Conservation (phyloP, 1,284 basidiomycete genomes). For the Leccinum olivaceoglutinosum region DNA sequence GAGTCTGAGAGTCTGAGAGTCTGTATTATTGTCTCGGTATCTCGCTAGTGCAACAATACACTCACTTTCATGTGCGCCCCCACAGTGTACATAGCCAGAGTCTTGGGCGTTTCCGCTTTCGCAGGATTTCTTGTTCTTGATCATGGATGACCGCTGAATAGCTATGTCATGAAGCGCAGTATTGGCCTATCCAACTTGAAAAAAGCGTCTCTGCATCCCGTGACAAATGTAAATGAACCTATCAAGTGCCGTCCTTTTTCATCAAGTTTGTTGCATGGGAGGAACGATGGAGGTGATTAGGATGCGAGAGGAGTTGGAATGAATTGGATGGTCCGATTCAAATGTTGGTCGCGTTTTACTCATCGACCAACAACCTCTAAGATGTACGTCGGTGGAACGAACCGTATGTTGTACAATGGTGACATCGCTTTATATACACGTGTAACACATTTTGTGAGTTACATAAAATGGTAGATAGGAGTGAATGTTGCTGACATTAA, state of each 20-base stretch:
- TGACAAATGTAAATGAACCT: constrained; percentile 86
- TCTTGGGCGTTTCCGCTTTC: constrained; percentile 82
- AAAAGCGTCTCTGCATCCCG: constrained; percentile 69
- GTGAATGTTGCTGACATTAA: no score
- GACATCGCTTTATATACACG: no score
- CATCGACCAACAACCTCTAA: no score
- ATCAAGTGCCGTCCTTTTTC: constrained; percentile 71
- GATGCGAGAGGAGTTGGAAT: constrained; percentile 59
- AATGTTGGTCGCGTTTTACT: constrained; percentile 35
- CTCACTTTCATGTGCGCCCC: no score
- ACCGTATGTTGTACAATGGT: no score
- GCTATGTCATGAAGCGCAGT: constrained; percentile 53
- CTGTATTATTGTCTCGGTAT: no score
- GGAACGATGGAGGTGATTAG: constrained; percentile 61
- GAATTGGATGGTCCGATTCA: constrained; percentile 53
- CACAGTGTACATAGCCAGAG: constrained; percentile 33
- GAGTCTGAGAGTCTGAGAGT: no score
- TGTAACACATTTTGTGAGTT: no score
- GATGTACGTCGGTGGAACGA: no score
- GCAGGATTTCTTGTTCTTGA: constrained; percentile 75
- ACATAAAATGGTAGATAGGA: no score
- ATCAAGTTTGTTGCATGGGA: constrained; percentile 89
- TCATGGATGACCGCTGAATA: constrained; percentile 76
- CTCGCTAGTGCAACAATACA: no score
- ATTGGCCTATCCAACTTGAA: constrained; percentile 50